Evolutionary conservation across 1,284 basidiomycete species (phyloP).

Genomic region (Laetiporus sulphureus): DNA sequence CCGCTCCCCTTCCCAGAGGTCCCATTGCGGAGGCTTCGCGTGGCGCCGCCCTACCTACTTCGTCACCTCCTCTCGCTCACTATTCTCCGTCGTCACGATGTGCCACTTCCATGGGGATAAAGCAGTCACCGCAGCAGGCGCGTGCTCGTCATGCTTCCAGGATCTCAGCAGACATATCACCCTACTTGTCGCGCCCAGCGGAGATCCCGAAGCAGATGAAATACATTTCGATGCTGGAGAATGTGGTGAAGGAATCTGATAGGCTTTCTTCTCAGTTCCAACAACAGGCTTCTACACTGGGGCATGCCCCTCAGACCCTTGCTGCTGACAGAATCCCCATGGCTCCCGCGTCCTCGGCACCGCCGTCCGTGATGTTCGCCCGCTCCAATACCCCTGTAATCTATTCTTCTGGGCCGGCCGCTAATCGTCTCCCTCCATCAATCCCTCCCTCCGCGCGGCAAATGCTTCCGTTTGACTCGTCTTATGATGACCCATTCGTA

Average conservation of each 20-base stretch:
- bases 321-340: too few species aligned
- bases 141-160: conserved; percentile 18
- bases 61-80: too few species aligned
- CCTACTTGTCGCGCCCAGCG: conserved; percentile 50
- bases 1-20: not conserved
- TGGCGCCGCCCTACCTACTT: too few species aligned
- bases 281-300: too few species aligned
- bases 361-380: conserved; percentile 12
- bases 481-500: conserved; percentile 40
- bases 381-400: conserved; percentile 19
- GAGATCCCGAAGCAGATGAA: conserved; percentile 56
- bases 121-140: conserved; percentile 3
- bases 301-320: too few species aligned
- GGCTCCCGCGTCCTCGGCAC: too few species aligned
- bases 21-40: too few species aligned
- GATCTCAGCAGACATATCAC: conserved; percentile 51
- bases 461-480: conserved; percentile 12
- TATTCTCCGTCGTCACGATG: too few species aligned
- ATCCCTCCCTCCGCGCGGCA: conserved; percentile 2
- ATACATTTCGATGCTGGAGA: conserved; percentile 70
- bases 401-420: conserved; percentile 26
- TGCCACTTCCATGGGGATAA: too few species aligned
- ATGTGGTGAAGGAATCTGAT: conserved; percentile 65
- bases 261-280: conserved; percentile 44
- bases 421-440: conserved; percentile 4